Percentiles rank a stretch among this genome's conserved stretches.
These are phyloP conservation scores for Dacryopinax primogenitus DNA, from an alignment of 768 basidiomycete species.

Conservation along the genomic window DNA sequence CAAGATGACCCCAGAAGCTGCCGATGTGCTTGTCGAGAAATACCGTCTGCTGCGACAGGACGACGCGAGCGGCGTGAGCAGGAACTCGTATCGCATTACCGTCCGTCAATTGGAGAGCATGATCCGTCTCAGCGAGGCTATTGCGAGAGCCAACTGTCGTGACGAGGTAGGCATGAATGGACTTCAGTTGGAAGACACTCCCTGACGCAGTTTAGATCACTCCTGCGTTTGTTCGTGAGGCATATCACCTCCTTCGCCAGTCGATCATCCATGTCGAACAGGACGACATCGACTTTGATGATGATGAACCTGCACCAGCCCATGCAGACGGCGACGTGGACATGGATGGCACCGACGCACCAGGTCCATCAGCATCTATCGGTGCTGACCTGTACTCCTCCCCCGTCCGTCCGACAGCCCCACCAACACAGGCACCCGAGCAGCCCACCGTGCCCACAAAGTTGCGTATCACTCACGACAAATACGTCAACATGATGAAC, in stretches of 20 bases:
- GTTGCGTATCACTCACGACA: slow-evolving; percentile 91
- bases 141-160: slow-evolving; percentile 92
- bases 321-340: slow-evolving; percentile 37
- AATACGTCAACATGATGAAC: slow-evolving; percentile 80
- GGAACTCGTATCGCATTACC: slow-evolving; percentile 92
- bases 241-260: slow-evolving; percentile 82
- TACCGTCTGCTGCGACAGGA: slow-evolving; percentile 86
- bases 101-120: slow-evolving; percentile 97
- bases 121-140: slow-evolving; percentile 95
- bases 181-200: not conserved
- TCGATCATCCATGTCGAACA: slow-evolving; percentile 99
- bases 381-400: slow-evolving; percentile 15
- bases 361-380: slow-evolving; percentile 22
- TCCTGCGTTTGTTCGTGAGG: slow-evolving; percentile 88
- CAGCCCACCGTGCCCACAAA: slow-evolving; percentile 29
- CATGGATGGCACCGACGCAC: slow-evolving; percentile 34
- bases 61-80: slow-evolving; percentile 73
- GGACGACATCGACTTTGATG: slow-evolving; percentile 95
- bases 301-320: slow-evolving; percentile 71
- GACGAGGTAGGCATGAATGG: slow-evolving; percentile 47
- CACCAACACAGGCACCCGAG: slow-evolving; percentile 25
- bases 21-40: slow-evolving; percentile 87
- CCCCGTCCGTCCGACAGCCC: slow-evolving; percentile 24
- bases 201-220: slow-evolving; percentile 47
- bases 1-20: slow-evolving; percentile 90